Evolutionary conservation across 495 filamentous ascomycete species (phyloP).

Genomic region (Neurospora sp.): DNA sequence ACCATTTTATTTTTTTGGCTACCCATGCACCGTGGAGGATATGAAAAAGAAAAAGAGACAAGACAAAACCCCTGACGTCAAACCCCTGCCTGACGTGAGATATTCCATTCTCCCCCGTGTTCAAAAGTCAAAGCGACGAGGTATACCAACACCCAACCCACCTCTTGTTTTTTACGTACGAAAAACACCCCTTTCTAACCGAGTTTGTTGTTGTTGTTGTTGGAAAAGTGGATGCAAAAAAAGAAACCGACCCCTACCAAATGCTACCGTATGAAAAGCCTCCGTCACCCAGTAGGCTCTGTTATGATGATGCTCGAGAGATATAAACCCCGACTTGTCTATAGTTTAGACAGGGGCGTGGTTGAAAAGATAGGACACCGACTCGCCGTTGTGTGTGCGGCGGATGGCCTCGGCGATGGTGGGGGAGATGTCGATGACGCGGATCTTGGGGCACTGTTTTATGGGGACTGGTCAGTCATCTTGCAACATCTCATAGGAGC

Average conservation of each 20-base stretch:
- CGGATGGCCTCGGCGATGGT: constrained; percentile 64
- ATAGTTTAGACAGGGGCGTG: constrained; percentile 55
- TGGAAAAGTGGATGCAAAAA: not conserved
- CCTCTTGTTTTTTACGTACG: not conserved
- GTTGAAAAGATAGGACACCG: constrained; percentile 87
- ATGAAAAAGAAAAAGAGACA: not conserved
- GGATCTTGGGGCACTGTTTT: constrained; percentile 58
- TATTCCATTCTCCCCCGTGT: not conserved
- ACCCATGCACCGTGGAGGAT: not conserved
- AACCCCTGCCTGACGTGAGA: not conserved
- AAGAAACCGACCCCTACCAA: not conserved
- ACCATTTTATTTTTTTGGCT: not conserved
- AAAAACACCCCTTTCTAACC: not conserved
- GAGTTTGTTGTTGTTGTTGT: too few species aligned
- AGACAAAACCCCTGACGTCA: not conserved
- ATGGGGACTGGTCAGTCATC: not conserved
- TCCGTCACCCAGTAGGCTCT: not conserved
- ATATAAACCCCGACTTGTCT: not conserved
- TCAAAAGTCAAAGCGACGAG: not conserved
- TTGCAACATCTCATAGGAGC: not conserved
- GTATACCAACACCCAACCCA: not conserved
- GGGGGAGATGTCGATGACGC: constrained; percentile 88
- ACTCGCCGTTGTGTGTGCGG: constrained; percentile 81
- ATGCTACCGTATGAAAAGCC: not conserved
- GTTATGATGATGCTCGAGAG: not conserved